A percentile compares a stretch with the other conserved stretches of the same genome.
Evolutionary conservation across 768 basidiomycete genomes (phyloP).

Genomic region (Kockovaella imperatae): DNA sequence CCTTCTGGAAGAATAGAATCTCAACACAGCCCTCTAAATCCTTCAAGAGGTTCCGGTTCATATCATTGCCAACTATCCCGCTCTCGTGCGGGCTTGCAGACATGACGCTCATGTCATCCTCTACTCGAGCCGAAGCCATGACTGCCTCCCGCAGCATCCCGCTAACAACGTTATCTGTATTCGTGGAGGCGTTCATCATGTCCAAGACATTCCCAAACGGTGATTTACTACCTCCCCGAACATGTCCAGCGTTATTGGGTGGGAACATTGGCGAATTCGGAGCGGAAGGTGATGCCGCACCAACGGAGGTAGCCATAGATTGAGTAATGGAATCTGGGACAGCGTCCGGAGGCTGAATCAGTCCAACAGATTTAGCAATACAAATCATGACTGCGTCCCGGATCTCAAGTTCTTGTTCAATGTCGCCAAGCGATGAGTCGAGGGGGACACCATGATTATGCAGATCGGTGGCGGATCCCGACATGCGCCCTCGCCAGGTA

Average conservation of each 20-base stretch:
- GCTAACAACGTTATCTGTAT: conserved; percentile 29
- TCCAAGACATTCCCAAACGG: conserved; percentile 43
- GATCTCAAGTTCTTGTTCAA: conserved; percentile 60
- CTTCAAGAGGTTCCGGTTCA: conserved; percentile 54
- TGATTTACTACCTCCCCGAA: conserved; percentile 6
- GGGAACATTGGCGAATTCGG: conserved; percentile 44
- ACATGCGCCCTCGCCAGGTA: conserved; percentile 34
- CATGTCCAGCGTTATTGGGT: conserved; percentile 10
- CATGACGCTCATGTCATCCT: conserved; percentile 26
- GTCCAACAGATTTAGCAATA: conserved; percentile 92
- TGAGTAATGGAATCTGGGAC: conserved; percentile 15
- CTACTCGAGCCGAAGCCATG: conserved; percentile 12
- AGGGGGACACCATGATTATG: conserved; percentile 11
- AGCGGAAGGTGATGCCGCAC: conserved; percentile 40
- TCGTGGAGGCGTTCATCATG: conserved; percentile 37
- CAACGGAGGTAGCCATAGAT: conserved; percentile 26
- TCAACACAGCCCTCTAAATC: conserved; percentile 95
- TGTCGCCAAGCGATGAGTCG: conserved; percentile 4
- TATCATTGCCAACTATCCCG: conserved; percentile 11
- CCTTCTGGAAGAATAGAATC: conserved; percentile 84
- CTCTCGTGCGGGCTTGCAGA: conserved; percentile 35
- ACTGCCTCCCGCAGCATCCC: conserved; percentile 38
- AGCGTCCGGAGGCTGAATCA: conserved; percentile 65
- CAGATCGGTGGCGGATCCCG: conserved; percentile 17
- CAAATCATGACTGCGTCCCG: conserved; percentile 94